Base-by-base conservation (phyloP, 2,329 filamentous ascomycete species). In the Curvularia hawaiiensis region DNA sequence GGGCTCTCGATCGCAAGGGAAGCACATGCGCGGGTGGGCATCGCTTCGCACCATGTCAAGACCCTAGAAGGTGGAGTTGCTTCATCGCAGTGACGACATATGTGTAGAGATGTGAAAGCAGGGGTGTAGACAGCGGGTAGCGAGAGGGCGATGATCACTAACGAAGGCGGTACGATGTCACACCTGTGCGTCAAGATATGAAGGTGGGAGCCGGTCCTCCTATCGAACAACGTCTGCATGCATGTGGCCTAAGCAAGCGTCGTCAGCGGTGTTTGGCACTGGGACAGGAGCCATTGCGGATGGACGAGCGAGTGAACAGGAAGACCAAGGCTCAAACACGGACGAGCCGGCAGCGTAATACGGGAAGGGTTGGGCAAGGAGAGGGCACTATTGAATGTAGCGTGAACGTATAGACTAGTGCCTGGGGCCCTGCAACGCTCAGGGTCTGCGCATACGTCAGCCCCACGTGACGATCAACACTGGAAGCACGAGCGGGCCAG, bases 391-490 rank as follows among this genome's bases (percentile, higher is more conserved):
- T 38, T 20, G 30, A 22, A 44, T 28, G 50, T 52, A 52, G 50
- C 43, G 50, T 39, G 41, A 44, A 52, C 50, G 33, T 48, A 16
- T 26, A 50, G 48, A 55, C 58, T 43, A 41, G 26, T 28, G 53
- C 53, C 38, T 44, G 56, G 31, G 33, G 22, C 5, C 33, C 11
- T 31, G 30, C 22, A 49, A 52, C 52, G 38, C 38, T 56, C 50
- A 50, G 50, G 51, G 43, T 56, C 53, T 56, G 45, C 50, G 50
- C 54, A 48, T 57, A 58, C 55, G 55, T 58, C 55, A 58, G 55
- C 55, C 39, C 55, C 50, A 54, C 55, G 55, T 54, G 55, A 54
- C 20, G 45, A 54, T 54, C 55, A 54, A 49, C 50, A 58, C 24
- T 22, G 49, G 30, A 39, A 45, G 50, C 16, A 50, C 26, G 7